Conservation (phyloP, 2,329 filamentous ascomycete species). For the Akanthomyces dipterigenus region DNA sequence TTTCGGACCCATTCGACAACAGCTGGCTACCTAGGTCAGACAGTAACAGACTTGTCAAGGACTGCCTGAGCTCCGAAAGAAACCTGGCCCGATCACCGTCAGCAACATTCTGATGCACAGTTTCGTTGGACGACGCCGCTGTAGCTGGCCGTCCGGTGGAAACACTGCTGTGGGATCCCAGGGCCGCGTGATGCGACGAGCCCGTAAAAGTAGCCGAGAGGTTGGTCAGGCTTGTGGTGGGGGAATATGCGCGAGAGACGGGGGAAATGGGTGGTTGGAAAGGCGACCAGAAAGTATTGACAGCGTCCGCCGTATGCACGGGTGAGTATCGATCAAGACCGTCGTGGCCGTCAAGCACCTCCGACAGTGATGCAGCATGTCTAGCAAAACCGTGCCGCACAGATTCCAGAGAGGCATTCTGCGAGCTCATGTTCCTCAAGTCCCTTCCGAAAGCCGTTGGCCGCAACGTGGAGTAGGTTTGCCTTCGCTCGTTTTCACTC, state of each 20-base stretch:
- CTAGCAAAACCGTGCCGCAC: conserved; percentile 55
- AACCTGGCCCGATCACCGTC: conserved; percentile 71
- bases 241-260: conserved; percentile 54
- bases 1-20: conserved; percentile 85
- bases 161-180: conserved; percentile 39
- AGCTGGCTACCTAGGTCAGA: conserved; percentile 86
- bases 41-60: conserved; percentile 73
- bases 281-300: conserved; percentile 82
- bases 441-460: conserved; percentile 50
- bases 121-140: conserved; percentile 61
- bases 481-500: conserved; percentile 48
- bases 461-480: conserved; percentile 35
- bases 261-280: conserved; percentile 65
- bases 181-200: conserved; percentile 33
- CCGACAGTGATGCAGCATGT: conserved; percentile 51
- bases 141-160: conserved; percentile 55
- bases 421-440: conserved; percentile 49
- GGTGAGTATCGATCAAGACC: conserved; percentile 59
- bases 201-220: conserved; percentile 44
- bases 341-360: conserved; percentile 63
- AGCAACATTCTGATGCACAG: conserved; percentile 53
- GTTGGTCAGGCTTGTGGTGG: conserved; percentile 55
- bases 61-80: conserved; percentile 68
- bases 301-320: conserved; percentile 65
- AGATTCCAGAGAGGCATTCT: conserved; percentile 63